Evolutionary conservation across 78 protist species (phyloP), one percentile per base, ranked within the genome.

Genomic region (Diacronema lutheri): DNA sequence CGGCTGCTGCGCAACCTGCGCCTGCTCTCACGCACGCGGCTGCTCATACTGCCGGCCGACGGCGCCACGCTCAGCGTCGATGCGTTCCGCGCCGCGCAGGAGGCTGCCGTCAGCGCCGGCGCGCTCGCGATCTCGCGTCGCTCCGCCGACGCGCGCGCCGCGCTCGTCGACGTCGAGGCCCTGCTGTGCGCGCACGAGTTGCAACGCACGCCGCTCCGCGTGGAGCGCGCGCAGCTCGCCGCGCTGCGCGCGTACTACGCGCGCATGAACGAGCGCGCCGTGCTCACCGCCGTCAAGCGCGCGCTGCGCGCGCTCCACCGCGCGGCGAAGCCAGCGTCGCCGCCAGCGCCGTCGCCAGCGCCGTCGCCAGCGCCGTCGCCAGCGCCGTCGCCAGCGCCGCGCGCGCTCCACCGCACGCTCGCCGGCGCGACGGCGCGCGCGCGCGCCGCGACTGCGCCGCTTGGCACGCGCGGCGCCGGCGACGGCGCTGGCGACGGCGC

Each of bases 361-460:
- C n/a, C n/a, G n/a, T n/a, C n/a, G n/a, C n/a, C n/a, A n/a, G n/a
- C n/a, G n/a, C n/a, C n/a, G n/a, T n/a, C n/a, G n/a, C n/a, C n/a
- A n/a, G n/a, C n/a, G n/a, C n/a, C n/a, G n/a, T n/a, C n/a, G n/a
- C n/a, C n/a, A n/a, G n/a, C n/a, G n/a, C n/a, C n/a, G n/a, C n/a
- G n/a, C n/a, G n/a, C n/a, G n/a, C n/a, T n/a, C n/a, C n/a, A n/a
- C n/a, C n/a, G n/a, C n/a, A n/a, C n/a, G n/a, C n/a, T n/a, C n/a
- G n/a, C n/a, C n/a, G n/a, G n/a, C 44, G 88, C 31, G 57, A 74
- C 31, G 88, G 62, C 35, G 58, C 88, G 37, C 71, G 73, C 33
- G 29, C 60, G n/a, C n/a, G n/a, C n/a, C n/a, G n/a, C n/a, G n/a
- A n/a, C n/a, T n/a, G n/a, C n/a, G n/a, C n/a, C n/a, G n/a, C n/a